Evolutionary conservation across 164 flowering plant genomes (phyloP).

Genomic region (Tinospora cordifolia): DNA sequence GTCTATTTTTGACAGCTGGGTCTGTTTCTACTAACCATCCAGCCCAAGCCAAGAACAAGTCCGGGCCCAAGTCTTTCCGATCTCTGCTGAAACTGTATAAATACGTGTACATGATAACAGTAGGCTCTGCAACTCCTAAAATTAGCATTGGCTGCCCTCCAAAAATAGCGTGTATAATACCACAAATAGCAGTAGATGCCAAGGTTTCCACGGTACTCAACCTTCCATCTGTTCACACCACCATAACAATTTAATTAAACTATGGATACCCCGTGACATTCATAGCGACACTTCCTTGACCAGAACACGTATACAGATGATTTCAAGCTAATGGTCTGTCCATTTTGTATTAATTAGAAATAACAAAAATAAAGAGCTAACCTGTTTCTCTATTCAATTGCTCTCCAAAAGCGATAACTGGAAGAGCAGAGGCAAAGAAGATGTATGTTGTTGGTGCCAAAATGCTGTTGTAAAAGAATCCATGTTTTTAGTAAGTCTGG

Average conservation of each 20-base stretch:
- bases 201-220: constrained; percentile 54
- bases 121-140: constrained; percentile 66
- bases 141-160: constrained; percentile 63
- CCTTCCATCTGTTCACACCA: constrained; percentile 36
- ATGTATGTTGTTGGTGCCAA: constrained; percentile 53
- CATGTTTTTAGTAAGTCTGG: not conserved
- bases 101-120: constrained; percentile 55
- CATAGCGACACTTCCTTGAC: not conserved
- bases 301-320: too few species aligned
- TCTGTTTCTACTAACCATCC: constrained; percentile 36
- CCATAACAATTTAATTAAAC: not conserved
- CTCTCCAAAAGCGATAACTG: constrained; percentile 62
- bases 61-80: constrained; percentile 28
- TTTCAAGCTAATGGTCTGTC: too few species aligned
- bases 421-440: constrained; percentile 59
- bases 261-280: not conserved
- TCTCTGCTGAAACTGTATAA: constrained; percentile 40
- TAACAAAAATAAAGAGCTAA: constrained; percentile 8
- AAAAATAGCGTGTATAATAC: constrained; percentile 47
- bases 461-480: constrained; percentile 27
- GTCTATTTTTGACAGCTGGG: not conserved
- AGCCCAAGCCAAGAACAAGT: constrained; percentile 52
- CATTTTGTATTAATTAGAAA: not conserved
- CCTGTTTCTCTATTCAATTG: constrained; percentile 54
- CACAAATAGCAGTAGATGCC: constrained; percentile 63